phyloP scores from a whole-genome alignment of 768 basidiomycete genomes.

The Brasilioporus rufonigricans region DNA sequence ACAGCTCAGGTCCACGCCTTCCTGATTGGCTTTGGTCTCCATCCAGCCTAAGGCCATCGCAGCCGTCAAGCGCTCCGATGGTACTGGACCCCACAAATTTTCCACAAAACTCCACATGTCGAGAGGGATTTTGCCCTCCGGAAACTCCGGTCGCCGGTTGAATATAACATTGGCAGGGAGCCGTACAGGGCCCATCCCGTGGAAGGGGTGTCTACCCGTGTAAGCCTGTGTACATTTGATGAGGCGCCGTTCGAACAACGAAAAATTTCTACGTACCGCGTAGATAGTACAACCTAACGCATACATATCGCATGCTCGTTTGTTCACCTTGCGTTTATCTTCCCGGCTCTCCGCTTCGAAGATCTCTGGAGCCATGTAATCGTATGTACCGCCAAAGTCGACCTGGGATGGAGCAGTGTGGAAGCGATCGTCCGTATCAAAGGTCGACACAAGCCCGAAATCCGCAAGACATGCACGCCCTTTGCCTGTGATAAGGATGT shows the following conservation, averaged over 20 bases:
- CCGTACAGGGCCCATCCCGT: background rate
- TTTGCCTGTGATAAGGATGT: constrained; percentile 43
- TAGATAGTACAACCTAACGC: constrained; percentile 42
- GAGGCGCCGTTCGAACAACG: too few relatives aligned
- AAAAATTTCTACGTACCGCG: constrained; percentile 32
- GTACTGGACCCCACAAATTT: constrained; percentile 23
- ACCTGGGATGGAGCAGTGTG: constrained; percentile 8
- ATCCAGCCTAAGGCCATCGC: constrained; percentile 24
- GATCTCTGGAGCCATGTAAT: constrained; percentile 30
- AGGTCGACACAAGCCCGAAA: constrained; percentile 39
- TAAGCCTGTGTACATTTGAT: constrained; percentile 11
- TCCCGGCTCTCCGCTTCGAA: background rate
- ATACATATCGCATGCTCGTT: constrained; percentile 38
- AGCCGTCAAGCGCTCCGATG: constrained; percentile 25
- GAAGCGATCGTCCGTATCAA: constrained; percentile 14
- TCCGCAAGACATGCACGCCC: constrained; percentile 48
- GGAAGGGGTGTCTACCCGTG: constrained; percentile 13
- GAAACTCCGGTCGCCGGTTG: constrained; percentile 16
- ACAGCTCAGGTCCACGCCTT: constrained; percentile 3
- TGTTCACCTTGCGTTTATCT: constrained; percentile 19
- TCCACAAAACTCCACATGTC: constrained; percentile 32
- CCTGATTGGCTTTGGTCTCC: constrained; percentile 12
- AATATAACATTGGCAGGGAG: background rate
- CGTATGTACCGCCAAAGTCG: constrained; percentile 13
- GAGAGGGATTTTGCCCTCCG: constrained; percentile 9